Conservation (phyloP, 2,329 filamentous ascomycete species). For the Xylaria sp. region DNA sequence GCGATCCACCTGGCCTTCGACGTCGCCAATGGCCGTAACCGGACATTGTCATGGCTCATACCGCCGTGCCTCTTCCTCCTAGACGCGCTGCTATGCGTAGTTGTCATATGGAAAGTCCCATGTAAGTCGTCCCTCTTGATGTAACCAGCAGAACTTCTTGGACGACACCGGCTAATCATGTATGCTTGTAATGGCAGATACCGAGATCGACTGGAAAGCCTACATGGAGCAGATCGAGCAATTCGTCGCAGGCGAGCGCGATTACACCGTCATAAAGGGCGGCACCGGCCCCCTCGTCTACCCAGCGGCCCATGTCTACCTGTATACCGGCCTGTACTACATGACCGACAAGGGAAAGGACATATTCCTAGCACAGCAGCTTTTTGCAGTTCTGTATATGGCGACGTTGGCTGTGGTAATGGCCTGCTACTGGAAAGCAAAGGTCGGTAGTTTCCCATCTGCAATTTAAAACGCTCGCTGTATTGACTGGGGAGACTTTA, state of each 20-base stretch:
- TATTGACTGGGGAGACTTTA: slow-evolving; percentile 49
- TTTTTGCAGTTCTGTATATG: slow-evolving; percentile 86
- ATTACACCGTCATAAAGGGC: slow-evolving; percentile 87
- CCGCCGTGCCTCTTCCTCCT: slow-evolving; percentile 72
- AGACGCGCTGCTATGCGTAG: slow-evolving; percentile 76
- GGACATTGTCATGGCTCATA: slow-evolving; percentile 59
- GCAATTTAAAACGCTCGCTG: background rate
- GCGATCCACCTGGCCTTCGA: slow-evolving; percentile 53
- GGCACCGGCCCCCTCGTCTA: slow-evolving; percentile 95
- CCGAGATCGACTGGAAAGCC: slow-evolving; percentile 96
- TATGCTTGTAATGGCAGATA: slow-evolving; percentile 65
- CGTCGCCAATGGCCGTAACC: slow-evolving; percentile 61
- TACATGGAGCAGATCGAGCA: slow-evolving; percentile 95
- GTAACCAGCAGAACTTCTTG: no score
- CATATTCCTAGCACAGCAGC: slow-evolving; percentile 81
- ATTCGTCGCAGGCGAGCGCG: slow-evolving; percentile 83
- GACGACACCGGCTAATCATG: no score
- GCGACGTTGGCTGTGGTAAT: slow-evolving; percentile 80
- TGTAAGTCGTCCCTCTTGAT: no score
- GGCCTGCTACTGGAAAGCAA: slow-evolving; percentile 80
- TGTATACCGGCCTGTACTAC: slow-evolving; percentile 82
- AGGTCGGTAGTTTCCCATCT: slow-evolving; percentile 58
- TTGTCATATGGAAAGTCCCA: slow-evolving; percentile 83
- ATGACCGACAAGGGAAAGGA: slow-evolving; percentile 80
- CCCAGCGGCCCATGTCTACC: slow-evolving; percentile 92